Percentiles rank a stretch among this genome's conserved stretches.
phyloP scores from a whole-genome alignment of 495 filamentous ascomycete species.

The Cercophora sp. region DNA sequence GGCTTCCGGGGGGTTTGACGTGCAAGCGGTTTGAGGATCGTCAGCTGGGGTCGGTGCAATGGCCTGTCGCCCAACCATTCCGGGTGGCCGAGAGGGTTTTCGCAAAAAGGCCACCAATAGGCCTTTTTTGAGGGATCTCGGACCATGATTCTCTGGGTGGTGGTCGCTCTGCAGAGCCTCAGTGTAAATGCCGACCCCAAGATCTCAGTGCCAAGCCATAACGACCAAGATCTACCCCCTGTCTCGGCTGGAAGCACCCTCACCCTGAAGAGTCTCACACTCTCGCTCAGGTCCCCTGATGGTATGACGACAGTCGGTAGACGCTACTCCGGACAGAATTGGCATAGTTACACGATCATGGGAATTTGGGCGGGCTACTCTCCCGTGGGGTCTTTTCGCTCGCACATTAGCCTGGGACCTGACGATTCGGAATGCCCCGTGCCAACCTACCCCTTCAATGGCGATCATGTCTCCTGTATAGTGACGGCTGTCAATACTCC shows the following conservation, averaged over 20 bases:
- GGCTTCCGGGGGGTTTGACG: conserved; percentile 13
- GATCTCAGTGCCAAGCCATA: conserved; percentile 16
- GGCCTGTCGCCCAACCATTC: background rate
- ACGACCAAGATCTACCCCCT: conserved; percentile 1
- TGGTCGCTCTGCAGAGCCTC: conserved; percentile 3
- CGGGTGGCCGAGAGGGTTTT: background rate
- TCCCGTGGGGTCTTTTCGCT: no score
- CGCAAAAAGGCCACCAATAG: background rate
- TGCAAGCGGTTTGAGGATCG: conserved; percentile 17
- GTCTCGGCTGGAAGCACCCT: conserved; percentile 1
- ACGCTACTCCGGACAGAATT: background rate
- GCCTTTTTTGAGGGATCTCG: no score
- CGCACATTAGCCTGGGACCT: no score
- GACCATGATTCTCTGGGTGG: no score
- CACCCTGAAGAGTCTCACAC: conserved; percentile 10
- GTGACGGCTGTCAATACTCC: background rate
- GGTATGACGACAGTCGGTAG: background rate
- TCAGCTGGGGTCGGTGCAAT: conserved; percentile 4
- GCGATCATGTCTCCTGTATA: conserved; percentile 10
- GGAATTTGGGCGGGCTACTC: no score
- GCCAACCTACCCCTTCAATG: conserved; percentile 6
- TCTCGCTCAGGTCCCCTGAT: conserved; percentile 10
- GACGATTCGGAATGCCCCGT: background rate
- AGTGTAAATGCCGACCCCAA: conserved; percentile 1
- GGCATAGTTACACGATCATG: no score